phyloP scores from a whole-genome alignment of 148 eudicot species.

The Vaccinium corymbosum region DNA sequence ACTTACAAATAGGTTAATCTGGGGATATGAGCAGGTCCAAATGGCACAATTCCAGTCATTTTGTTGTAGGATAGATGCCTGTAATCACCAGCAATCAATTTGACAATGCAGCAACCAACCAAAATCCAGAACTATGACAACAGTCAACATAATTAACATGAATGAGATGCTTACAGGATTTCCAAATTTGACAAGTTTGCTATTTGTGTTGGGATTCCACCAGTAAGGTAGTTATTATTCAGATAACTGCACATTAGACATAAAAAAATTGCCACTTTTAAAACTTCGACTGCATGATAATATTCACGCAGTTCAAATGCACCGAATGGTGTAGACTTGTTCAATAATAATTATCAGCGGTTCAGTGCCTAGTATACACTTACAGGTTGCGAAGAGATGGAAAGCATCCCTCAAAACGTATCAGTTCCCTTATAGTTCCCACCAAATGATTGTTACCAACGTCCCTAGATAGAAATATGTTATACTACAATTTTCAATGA shows the following conservation, averaged over 20 bases:
- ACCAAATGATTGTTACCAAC: conserved; percentile 89
- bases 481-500: not conserved
- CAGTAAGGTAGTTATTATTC: conserved; percentile 86
- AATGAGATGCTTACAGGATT: conserved; percentile 65
- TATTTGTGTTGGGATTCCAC: conserved; percentile 91
- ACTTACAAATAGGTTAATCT: conserved; percentile 92
- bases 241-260: conserved; percentile 50
- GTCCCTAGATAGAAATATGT: conserved; percentile 49
- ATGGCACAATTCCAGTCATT: conserved; percentile 91
- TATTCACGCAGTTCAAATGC: not conserved
- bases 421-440: conserved; percentile 95
- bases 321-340: not conserved
- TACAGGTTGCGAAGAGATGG: conserved; percentile 94
- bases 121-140: conserved; percentile 4
- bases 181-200: conserved; percentile 88
- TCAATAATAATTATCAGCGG: not conserved
- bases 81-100: conserved; percentile 21
- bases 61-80: conserved; percentile 89
- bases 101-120: not conserved
- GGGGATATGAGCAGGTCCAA: conserved; percentile 73
- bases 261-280: not conserved
- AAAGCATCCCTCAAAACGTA: conserved; percentile 92
- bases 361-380: conserved; percentile 20
- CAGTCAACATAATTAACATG: not conserved
- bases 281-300: conserved; percentile 1